A percentile compares a stretch with the other conserved stretches of the same genome.
Evolutionary conservation across 2,329 filamentous ascomycete species (phyloP).

Genomic region (Aureobasidium sp.): DNA sequence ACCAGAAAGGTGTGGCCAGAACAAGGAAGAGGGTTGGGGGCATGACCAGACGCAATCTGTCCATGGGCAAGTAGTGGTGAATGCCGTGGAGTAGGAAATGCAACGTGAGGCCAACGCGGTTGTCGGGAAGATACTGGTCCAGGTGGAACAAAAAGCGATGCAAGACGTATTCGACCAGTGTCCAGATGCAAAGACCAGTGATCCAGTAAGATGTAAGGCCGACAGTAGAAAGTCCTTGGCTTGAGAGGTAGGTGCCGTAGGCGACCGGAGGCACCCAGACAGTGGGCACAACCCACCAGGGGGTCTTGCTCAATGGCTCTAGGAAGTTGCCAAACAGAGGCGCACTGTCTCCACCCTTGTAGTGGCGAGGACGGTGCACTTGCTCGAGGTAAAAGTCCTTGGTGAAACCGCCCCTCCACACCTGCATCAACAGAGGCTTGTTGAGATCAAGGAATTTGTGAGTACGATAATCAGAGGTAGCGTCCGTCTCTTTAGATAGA

Average conservation of each 20-base stretch:
- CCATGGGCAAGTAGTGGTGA: constrained; percentile 99
- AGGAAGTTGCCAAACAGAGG: constrained; percentile 96
- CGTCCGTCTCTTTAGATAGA: constrained; percentile 77
- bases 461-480: constrained; percentile 66
- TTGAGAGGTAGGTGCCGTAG: constrained; percentile 64
- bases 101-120: constrained; percentile 73
- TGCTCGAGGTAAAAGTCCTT: constrained; percentile 98
- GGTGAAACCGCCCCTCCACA: constrained; percentile 79
- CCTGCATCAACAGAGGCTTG: constrained; percentile 75
- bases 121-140: constrained; percentile 88
- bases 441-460: constrained; percentile 92
- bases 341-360: constrained; percentile 85
- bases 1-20: constrained; percentile 86
- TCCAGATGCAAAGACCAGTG: constrained; percentile 74
- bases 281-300: constrained; percentile 84
- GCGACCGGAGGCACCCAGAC: constrained; percentile 76
- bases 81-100: constrained; percentile 96
- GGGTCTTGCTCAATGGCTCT: constrained; percentile 91
- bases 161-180: constrained; percentile 78
- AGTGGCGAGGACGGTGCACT: constrained; percentile 90
- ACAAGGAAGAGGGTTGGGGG: constrained; percentile 79
- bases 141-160: constrained; percentile 93
- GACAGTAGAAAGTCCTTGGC: constrained; percentile 49
- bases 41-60: constrained; percentile 95
- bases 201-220: constrained; percentile 55